These are phyloP conservation scores for Parastagonospora nodorum DNA, from an alignment of 2,329 filamentous ascomycete species.

Conservation along the genomic window DNA sequence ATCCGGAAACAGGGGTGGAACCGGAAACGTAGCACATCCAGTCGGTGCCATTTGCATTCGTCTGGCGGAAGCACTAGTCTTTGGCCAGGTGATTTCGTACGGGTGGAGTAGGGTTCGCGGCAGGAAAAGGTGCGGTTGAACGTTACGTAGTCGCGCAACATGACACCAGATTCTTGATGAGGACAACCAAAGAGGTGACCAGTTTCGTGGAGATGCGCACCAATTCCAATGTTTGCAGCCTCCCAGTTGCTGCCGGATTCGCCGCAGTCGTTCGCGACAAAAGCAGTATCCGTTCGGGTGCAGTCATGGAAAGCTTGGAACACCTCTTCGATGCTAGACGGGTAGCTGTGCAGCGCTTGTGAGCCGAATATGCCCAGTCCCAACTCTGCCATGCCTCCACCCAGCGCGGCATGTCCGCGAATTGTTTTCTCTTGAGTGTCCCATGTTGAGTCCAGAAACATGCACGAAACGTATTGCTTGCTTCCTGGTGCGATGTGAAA, in stretches of 20 bases:
- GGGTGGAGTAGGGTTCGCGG: slow-evolving; percentile 83
- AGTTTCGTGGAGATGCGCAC: slow-evolving; percentile 88
- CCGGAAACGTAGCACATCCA: slow-evolving; percentile 87
- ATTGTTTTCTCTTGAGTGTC: slow-evolving; percentile 72
- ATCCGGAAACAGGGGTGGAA: slow-evolving; percentile 88
- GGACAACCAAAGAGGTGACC: slow-evolving; percentile 90
- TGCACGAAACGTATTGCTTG: slow-evolving; percentile 83
- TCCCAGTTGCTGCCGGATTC: slow-evolving; percentile 94
- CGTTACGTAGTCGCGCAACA: slow-evolving; percentile 85
- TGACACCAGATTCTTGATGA: slow-evolving; percentile 87
- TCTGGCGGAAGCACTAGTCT: slow-evolving; percentile 75
- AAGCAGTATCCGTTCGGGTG: slow-evolving; percentile 80
- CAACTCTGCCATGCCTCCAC: slow-evolving; percentile 72
- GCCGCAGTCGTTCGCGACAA: slow-evolving; percentile 83
- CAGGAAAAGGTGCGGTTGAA: slow-evolving; percentile 83
- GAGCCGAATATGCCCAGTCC: slow-evolving; percentile 91
- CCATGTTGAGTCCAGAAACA: slow-evolving; percentile 90
- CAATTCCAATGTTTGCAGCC: slow-evolving; percentile 91
- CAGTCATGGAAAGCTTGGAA: slow-evolving; percentile 88
- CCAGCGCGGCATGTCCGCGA: slow-evolving; percentile 82
- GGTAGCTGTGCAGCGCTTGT: slow-evolving; percentile 89
- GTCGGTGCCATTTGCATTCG: slow-evolving; percentile 88
- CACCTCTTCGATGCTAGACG: slow-evolving; percentile 85
- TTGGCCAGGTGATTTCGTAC: slow-evolving; percentile 79
- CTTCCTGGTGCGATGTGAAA: slow-evolving; percentile 77